Evolutionary conservation across 257 asterid genomes (phyloP).

Genomic region (Nyctanthes arbortristis): DNA sequence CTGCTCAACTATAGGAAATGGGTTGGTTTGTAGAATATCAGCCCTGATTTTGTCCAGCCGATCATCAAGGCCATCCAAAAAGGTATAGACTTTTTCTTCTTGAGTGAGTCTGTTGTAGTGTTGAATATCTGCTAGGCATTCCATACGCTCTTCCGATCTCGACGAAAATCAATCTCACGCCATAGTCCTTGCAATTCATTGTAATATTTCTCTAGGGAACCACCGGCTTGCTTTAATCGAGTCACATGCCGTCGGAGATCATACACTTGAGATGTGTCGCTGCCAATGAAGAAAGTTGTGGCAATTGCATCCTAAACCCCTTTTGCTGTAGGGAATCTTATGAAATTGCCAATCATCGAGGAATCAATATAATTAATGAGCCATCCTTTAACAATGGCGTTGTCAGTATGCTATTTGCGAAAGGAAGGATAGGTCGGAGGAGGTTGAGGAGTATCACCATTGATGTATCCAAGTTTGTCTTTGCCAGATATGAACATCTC

Average conservation of each 20-base stretch:
- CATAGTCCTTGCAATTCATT: neutral
- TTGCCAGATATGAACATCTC: neutral
- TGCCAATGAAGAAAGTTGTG: neutral
- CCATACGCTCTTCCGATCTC: too few species aligned
- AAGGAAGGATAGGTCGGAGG: neutral
- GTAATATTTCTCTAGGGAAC: slow-evolving; percentile 5
- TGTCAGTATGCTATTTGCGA: neutral
- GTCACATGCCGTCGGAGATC: neutral
- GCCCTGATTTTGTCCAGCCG: neutral
- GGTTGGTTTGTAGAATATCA: neutral
- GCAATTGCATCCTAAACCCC: neutral
- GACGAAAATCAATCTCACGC: too few species aligned
- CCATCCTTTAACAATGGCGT: neutral
- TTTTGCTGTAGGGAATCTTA: neutral
- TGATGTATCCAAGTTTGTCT: neutral
- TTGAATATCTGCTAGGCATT: too few species aligned
- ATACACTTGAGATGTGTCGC: neutral
- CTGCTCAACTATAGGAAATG: neutral
- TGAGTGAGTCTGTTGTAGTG: too few species aligned
- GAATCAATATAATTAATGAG: neutral
- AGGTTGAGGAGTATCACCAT: neutral
- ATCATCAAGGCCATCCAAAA: too few species aligned
- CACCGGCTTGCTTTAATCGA: neutral
- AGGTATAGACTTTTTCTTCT: too few species aligned
- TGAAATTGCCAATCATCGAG: neutral